phyloP scores from a whole-genome alignment of 495 filamentous ascomycete genomes.

The Hypoxylon fragiforme region DNA sequence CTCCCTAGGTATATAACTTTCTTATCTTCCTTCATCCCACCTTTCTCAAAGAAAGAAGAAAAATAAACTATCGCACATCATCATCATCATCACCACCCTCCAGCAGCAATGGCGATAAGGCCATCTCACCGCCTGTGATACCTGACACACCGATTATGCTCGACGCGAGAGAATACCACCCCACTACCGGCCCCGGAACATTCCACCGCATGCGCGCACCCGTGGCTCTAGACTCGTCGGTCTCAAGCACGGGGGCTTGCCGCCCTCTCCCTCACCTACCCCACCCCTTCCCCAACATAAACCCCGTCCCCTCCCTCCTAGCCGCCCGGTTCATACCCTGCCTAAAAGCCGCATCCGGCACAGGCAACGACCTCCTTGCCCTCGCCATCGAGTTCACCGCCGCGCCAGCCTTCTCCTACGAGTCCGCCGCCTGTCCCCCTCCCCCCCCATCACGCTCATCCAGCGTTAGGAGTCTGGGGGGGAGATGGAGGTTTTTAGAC shows the following conservation, averaged over 20 bases:
- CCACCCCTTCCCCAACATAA: conserved; percentile 24
- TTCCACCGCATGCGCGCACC: conserved; percentile 31
- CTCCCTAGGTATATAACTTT: too few species aligned
- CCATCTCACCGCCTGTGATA: too few species aligned
- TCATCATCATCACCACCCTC: too few species aligned
- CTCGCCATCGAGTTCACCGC: conserved; percentile 36
- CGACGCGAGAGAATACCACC: conserved; percentile 27
- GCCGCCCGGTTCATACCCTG: conserved; percentile 25
- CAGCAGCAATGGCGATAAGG: too few species aligned
- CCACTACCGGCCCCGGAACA: conserved; percentile 15
- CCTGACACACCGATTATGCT: too few species aligned
- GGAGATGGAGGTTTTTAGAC: conserved; percentile 37
- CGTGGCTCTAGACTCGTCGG: conserved; percentile 3
- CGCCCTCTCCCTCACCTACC: conserved; percentile 12
- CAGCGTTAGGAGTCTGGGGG: conserved; percentile 24
- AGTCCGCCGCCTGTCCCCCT: too few species aligned
- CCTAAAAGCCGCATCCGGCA: conserved; percentile 26
- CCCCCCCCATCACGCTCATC: too few species aligned
- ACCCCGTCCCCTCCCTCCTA: conserved; percentile 20
- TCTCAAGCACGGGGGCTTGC: too few species aligned
- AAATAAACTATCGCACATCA: too few species aligned
- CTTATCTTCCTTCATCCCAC: too few species aligned
- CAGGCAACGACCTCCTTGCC: conserved; percentile 32
- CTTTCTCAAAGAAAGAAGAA: too few species aligned
- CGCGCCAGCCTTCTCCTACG: conserved; percentile 34